Conservation (phyloP, 139 green algal species). For the Chara braunii region DNA sequence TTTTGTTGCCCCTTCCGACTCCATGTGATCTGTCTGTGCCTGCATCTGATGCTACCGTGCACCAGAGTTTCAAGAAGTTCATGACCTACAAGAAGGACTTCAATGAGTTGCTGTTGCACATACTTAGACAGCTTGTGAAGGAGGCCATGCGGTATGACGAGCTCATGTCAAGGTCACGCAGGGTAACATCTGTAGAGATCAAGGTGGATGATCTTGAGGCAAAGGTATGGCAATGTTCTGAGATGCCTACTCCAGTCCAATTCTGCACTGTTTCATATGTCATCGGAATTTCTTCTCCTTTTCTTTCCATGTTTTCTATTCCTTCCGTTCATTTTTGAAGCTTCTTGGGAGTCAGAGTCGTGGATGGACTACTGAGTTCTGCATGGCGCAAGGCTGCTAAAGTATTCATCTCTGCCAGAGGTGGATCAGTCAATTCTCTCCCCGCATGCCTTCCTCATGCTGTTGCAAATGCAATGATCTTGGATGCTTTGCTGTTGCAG, state of each 20-base stretch:
- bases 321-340: not conserved
- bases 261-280: not conserved
- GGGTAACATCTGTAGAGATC: conserved; percentile 35
- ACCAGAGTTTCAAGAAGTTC: conserved; percentile 65
- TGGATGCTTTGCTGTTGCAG: too few relatives aligned
- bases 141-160: conserved; percentile 45
- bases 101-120: conserved; percentile 52
- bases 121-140: conserved; percentile 60
- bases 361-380: not conserved
- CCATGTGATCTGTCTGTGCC: too few relatives aligned
- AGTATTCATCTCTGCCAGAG: too few relatives aligned
- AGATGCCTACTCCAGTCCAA: not conserved
- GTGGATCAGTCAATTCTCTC: too few relatives aligned
- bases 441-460: too few relatives aligned
- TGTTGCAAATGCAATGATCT: too few relatives aligned
- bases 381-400: too few relatives aligned
- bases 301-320: not conserved
- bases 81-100: conserved; percentile 47
- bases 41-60: too few relatives aligned
- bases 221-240: conserved; percentile 35
- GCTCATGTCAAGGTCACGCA: conserved; percentile 11
- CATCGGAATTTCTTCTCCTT: not conserved
- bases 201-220: conserved; percentile 59
- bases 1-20: too few relatives aligned
- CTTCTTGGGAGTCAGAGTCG: not conserved